A percentile compares a stretch with the other conserved stretches of the same genome.
phyloP scores from a whole-genome alignment of 164 flowering plant genomes.

The Umbellularia californica region DNA sequence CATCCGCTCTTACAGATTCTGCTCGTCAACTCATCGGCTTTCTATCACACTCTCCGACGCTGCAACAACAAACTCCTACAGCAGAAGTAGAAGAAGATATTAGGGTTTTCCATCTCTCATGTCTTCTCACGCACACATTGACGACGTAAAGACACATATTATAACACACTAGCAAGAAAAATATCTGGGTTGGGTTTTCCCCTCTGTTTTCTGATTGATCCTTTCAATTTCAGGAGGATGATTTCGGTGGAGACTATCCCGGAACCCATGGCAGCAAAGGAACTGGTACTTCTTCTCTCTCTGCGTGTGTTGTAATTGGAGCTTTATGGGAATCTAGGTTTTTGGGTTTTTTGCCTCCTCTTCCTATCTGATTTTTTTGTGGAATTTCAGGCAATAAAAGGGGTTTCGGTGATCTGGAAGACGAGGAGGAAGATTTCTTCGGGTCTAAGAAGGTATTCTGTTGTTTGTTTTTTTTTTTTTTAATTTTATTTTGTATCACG shows the following conservation, averaged over 20 bases:
- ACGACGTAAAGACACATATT: slow-evolving; percentile 45
- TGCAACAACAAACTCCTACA: no score
- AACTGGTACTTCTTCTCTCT: slow-evolving; percentile 31
- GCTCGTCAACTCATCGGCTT: no score
- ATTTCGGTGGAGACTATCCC: slow-evolving; percentile 78
- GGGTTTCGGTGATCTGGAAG: slow-evolving; percentile 86
- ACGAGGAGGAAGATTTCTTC: slow-evolving; percentile 90
- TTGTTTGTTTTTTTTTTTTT: not conserved
- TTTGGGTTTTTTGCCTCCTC: not conserved
- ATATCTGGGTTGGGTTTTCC: slow-evolving; percentile 5
- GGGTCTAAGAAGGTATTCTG: slow-evolving; percentile 65
- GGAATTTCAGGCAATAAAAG: slow-evolving; percentile 65
- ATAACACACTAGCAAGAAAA: not conserved
- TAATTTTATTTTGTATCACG: no score
- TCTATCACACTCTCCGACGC: no score
- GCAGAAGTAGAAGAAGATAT: not conserved
- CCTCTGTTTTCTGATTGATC: slow-evolving; percentile 28
- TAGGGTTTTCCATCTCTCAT: slow-evolving; percentile 24
- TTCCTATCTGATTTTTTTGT: not conserved
- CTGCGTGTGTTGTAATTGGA: not conserved
- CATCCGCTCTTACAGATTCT: no score
- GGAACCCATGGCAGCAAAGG: slow-evolving; percentile 35
- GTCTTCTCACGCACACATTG: slow-evolving; percentile 53
- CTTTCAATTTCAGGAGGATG: slow-evolving; percentile 52
- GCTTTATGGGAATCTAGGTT: not conserved